phyloP scores from a whole-genome alignment of 768 basidiomycete species.

The Trametes maxima region DNA sequence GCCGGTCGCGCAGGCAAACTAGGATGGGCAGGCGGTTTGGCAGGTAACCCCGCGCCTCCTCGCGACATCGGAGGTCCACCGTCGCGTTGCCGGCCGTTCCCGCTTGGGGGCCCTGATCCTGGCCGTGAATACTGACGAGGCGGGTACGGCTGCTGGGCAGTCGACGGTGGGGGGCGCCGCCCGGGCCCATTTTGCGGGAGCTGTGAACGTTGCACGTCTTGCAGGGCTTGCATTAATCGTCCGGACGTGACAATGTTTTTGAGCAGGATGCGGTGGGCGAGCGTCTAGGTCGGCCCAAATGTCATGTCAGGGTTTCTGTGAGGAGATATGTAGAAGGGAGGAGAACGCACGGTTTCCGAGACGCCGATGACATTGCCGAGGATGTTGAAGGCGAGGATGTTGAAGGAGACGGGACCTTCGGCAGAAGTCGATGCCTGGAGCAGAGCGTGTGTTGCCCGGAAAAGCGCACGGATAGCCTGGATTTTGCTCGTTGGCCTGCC shows the following conservation, averaged over 20 bases:
- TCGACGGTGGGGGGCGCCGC: constrained; percentile 3
- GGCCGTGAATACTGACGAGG: constrained; percentile 1
- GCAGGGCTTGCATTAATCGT: constrained; percentile 13
- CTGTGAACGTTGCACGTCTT: constrained; percentile 8
- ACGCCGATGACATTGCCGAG: constrained; percentile 30
- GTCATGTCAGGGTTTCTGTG: neutral
- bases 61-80: too few species aligned
- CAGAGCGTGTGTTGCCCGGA: constrained; percentile 36
- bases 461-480: constrained; percentile 36
- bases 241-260: constrained; percentile 26
- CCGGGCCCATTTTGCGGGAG: neutral
- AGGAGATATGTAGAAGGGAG: neutral
- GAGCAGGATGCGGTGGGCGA: constrained; percentile 18
- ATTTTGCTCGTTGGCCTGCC: constrained; percentile 39
- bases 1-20: neutral
- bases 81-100: neutral
- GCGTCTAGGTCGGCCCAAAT: constrained; percentile 17
- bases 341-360: constrained; percentile 22
- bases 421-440: constrained; percentile 19
- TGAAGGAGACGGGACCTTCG: constrained; percentile 4
- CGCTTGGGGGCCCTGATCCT: neutral
- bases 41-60: too few species aligned
- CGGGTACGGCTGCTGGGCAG: constrained; percentile 5
- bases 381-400: constrained; percentile 24
- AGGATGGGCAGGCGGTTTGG: neutral